Evolutionary conservation across 768 basidiomycete genomes (phyloP).

Genomic region (Leccinum incarnatum): DNA sequence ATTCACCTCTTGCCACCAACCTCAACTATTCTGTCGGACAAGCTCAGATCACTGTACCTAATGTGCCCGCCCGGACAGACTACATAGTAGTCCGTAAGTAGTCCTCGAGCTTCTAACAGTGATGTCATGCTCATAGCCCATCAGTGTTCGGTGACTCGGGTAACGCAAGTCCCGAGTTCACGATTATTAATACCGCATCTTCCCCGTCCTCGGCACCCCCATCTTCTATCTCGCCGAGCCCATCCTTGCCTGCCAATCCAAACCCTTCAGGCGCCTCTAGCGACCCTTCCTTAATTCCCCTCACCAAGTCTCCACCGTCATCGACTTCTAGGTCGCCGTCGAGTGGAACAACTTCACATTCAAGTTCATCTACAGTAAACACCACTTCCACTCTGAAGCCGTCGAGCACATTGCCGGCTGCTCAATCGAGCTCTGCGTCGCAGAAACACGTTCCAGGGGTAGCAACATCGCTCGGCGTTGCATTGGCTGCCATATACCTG

Average conservation of each 20-base stretch:
- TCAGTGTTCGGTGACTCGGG: conserved; percentile 40
- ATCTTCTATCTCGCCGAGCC: conserved; percentile 1
- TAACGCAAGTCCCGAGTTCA: conserved; percentile 39
- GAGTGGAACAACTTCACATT: not conserved
- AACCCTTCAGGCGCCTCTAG: not conserved
- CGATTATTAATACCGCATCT: conserved; percentile 56
- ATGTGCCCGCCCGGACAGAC: conserved; percentile 29
- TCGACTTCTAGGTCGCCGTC: conserved; percentile 4
- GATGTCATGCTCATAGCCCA: not conserved
- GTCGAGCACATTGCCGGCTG: conserved; percentile 8
- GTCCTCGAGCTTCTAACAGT: too few species aligned
- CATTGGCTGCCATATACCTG: conserved; percentile 17
- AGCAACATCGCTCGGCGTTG: conserved; percentile 14
- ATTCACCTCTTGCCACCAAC: conserved; percentile 35
- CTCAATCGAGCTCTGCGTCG: conserved; percentile 27
- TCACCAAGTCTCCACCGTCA: not conserved
- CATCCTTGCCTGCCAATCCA: not conserved
- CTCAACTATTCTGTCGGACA: conserved; percentile 32
- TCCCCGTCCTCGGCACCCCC: conserved; percentile 28
- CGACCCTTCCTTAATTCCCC: not conserved
- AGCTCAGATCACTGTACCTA: conserved; percentile 34
- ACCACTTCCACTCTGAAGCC: not conserved
- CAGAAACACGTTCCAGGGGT: conserved; percentile 17
- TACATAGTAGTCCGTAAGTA: conserved; percentile 40
- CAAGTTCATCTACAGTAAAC: conserved; percentile 4